Percentiles rank a stretch among this genome's conserved stretches.
Evolutionary conservation across 805 yeast species (phyloP).

Genomic region (Pichia scutulata): DNA sequence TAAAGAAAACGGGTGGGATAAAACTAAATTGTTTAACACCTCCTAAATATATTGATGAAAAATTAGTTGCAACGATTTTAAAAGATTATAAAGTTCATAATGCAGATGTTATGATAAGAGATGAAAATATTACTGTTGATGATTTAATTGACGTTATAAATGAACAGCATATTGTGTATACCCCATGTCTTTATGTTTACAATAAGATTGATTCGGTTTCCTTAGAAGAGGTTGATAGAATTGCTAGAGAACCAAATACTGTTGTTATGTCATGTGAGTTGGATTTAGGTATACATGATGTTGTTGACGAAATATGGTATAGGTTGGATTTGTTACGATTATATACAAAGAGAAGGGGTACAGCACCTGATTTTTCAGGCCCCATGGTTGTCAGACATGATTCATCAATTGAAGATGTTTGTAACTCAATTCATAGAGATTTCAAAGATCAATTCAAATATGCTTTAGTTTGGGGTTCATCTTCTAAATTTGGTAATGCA

Average conservation of each 20-base stretch:
- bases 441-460: slow-evolving; percentile 88
- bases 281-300: slow-evolving; percentile 79
- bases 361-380: slow-evolving; percentile 70
- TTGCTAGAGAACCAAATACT: slow-evolving; percentile 89
- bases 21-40: slow-evolving; percentile 76
- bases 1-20: slow-evolving; percentile 87
- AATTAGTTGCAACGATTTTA: slow-evolving; percentile 64
- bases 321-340: slow-evolving; percentile 72
- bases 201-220: slow-evolving; percentile 95
- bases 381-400: slow-evolving; percentile 85
- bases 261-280: slow-evolving; percentile 90
- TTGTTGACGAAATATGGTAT: slow-evolving; percentile 90
- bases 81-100: slow-evolving; percentile 87
- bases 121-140: slow-evolving; percentile 83
- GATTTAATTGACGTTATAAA: slow-evolving; percentile 90
- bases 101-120: slow-evolving; percentile 87
- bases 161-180: slow-evolving; percentile 78
- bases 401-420: slow-evolving; percentile 76
- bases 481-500: slow-evolving; percentile 72
- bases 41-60: slow-evolving; percentile 75
- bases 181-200: slow-evolving; percentile 88
- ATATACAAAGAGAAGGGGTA: slow-evolving; percentile 84
- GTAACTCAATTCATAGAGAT: slow-evolving; percentile 88
- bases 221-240: slow-evolving; percentile 83
- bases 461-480: slow-evolving; percentile 94